A percentile compares a stretch with the other conserved stretches of the same genome.
Conservation (phyloP, 805 yeast species). For the Sugiyamaella valdiviana region DNA sequence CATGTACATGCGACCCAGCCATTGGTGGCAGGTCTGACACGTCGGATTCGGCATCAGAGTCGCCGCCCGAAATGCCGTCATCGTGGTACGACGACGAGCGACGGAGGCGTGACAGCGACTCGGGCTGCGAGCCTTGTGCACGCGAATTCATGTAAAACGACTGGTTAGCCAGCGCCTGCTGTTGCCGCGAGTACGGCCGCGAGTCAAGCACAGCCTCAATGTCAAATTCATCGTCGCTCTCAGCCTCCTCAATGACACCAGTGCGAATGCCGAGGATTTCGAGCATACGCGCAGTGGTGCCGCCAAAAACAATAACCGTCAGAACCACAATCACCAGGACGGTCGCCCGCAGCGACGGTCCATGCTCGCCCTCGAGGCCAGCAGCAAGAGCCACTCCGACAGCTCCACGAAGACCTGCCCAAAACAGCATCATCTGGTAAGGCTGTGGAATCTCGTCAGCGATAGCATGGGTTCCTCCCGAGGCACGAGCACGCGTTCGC, state of each 20-base stretch:
- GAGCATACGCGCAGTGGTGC: constrained; percentile 97
- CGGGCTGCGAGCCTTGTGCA: constrained; percentile 1
- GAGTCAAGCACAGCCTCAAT: constrained; percentile 50
- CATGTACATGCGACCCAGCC: constrained; percentile 16
- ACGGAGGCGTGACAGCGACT: constrained; percentile 9
- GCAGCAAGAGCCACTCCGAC: constrained; percentile 98
- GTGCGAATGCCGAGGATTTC: constrained; percentile 89
- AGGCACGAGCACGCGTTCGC: constrained; percentile 34
- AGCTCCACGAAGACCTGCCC: constrained; percentile 99
- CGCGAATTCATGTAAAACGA: constrained; percentile 3
- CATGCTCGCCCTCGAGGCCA: constrained; percentile 93
- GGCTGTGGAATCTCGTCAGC: constrained; percentile 91
- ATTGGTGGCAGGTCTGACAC: constrained; percentile 33
- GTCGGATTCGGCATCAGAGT: constrained; percentile 33
- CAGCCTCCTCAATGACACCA: constrained; percentile 78
- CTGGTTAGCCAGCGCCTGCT: constrained; percentile 2
- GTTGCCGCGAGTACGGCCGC: constrained; percentile 2
- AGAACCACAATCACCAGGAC: constrained; percentile 93
- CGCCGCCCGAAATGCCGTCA: constrained; percentile 19
- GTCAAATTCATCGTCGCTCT: constrained; percentile 92
- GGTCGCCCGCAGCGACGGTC: constrained; percentile 83
- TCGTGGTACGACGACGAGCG: constrained; percentile 19
- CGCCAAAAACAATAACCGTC: constrained; percentile 94
- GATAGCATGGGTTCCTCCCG: constrained; percentile 23
- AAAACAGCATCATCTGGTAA: constrained; percentile 97